phyloP scores from a whole-genome alignment of 495 filamentous ascomycete species.

The Astrocystis sublimbata region DNA sequence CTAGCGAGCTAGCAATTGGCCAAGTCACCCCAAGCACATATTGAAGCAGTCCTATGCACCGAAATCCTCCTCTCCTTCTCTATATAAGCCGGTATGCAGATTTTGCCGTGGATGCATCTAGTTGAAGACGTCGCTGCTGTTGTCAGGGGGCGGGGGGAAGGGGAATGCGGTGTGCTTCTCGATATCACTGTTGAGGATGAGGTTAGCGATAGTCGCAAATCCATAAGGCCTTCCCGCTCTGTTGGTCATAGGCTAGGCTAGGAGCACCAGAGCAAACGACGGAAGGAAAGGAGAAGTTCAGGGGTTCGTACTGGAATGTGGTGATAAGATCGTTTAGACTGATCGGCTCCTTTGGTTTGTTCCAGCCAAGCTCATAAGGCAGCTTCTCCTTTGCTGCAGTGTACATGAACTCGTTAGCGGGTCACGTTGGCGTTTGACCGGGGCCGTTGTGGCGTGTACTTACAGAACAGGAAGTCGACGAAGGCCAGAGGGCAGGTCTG shows the following conservation, averaged over 20 bases:
- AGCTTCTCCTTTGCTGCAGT: conserved; percentile 2
- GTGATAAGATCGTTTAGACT: background rate
- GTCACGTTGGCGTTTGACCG: background rate
- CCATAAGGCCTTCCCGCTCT: no score
- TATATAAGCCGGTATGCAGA: background rate
- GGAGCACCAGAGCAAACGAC: background rate
- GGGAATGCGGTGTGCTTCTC: conserved; percentile 1
- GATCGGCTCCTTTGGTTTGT: conserved; percentile 6
- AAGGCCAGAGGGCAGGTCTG: conserved; percentile 38
- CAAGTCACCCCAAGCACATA: background rate
- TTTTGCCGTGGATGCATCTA: background rate
- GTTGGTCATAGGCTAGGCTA: no score
- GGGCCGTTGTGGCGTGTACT: no score
- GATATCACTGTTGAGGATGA: background rate
- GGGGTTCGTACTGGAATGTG: background rate
- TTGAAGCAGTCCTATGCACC: background rate
- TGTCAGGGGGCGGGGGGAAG: background rate
- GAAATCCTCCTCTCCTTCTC: background rate
- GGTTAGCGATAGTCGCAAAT: no score
- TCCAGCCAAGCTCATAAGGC: conserved; percentile 12
- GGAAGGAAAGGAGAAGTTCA: background rate
- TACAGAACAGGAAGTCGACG: conserved; percentile 52
- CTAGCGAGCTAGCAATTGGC: no score
- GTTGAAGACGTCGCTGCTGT: conserved; percentile 9
- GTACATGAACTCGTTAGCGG: background rate